A percentile compares a stretch with the other conserved stretches of the same genome.
These are phyloP conservation scores for Epichloe uncinata DNA, from an alignment of 2,329 filamentous ascomycete species.

Conservation along the genomic window DNA sequence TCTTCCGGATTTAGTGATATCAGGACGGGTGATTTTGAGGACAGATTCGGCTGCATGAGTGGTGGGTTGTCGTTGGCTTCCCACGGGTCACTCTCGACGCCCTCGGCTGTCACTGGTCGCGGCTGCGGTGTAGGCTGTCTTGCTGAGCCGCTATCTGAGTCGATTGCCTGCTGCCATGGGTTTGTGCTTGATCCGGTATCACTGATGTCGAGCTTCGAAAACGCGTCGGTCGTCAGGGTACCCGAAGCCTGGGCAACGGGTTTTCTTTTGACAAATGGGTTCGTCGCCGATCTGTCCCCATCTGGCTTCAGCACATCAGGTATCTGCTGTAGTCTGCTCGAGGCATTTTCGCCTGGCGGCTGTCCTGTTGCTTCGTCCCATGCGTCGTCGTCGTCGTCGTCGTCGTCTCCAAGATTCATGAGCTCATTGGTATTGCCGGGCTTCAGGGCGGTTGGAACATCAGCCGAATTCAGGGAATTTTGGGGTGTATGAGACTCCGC, in stretches of 20 bases:
- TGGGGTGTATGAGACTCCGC: slow-evolving; percentile 1
- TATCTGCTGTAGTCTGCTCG: slow-evolving; percentile 9
- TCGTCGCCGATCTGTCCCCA: slow-evolving; percentile 28
- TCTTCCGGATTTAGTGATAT: slow-evolving; percentile 25
- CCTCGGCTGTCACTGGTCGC: slow-evolving; percentile 11
- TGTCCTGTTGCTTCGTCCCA: slow-evolving; percentile 18
- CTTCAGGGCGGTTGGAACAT: slow-evolving; percentile 6
- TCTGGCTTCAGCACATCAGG: slow-evolving; percentile 23
- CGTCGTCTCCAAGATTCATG: slow-evolving; percentile 10
- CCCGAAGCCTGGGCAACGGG: slow-evolving; percentile 7
- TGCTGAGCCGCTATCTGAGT: slow-evolving; percentile 10
- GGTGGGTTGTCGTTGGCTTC: slow-evolving; percentile 15
- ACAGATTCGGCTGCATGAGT: slow-evolving; percentile 9
- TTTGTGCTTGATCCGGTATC: slow-evolving; percentile 26
- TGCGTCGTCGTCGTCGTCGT: slow-evolving; percentile 14
- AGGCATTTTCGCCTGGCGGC: neutral
- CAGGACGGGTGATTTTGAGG: slow-evolving; percentile 19
- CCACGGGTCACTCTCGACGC: slow-evolving; percentile 18
- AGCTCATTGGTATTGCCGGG: slow-evolving; percentile 11
- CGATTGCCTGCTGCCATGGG: slow-evolving; percentile 19
- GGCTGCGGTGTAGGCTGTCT: slow-evolving; percentile 4
- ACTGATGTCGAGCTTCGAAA: slow-evolving; percentile 29
- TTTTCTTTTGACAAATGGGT: slow-evolving; percentile 40
- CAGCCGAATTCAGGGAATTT: slow-evolving; percentile 3
- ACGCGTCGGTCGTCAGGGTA: slow-evolving; percentile 18